Percentiles rank a stretch among this genome's conserved stretches.
Conservation (phyloP, 176 grass and related monocot genomes). For the Microstegium vimineum region DNA sequence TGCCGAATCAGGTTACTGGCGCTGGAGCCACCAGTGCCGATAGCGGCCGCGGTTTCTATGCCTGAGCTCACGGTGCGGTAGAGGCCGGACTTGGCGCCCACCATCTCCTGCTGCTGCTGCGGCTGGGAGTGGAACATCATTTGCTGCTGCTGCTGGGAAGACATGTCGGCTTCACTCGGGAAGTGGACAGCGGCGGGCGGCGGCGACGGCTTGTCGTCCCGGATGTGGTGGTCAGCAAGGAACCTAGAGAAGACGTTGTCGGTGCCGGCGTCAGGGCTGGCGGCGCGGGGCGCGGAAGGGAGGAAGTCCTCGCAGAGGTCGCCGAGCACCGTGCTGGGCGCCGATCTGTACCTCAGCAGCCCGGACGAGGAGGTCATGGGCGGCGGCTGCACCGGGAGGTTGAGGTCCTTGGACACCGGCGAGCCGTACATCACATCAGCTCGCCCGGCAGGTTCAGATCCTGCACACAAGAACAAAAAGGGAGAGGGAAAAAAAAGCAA, state of each 20-base stretch:
- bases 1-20: conserved; percentile 57
- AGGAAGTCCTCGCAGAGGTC: conserved; percentile 87
- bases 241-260: conserved; percentile 76
- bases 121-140: conserved; percentile 71
- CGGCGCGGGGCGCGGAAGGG: conserved; percentile 23
- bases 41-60: conserved; percentile 31
- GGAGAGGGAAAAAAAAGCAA: neutral
- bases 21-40: neutral
- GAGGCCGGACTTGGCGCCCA: conserved; percentile 37
- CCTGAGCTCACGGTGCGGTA: conserved; percentile 65
- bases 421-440: conserved; percentile 95
- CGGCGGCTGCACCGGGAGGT: conserved; percentile 54
- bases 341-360: conserved; percentile 85
- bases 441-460: neutral
- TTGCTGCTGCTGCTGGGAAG: conserved; percentile 43
- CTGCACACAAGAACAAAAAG: neutral
- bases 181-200: conserved; percentile 48
- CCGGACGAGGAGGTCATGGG: conserved; percentile 74
- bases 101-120: conserved; percentile 41
- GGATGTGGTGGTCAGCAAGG: conserved; percentile 59
- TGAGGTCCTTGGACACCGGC: conserved; percentile 82
- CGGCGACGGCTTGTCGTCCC: conserved; percentile 32
- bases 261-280: conserved; percentile 56
- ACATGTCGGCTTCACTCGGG: conserved; percentile 32
- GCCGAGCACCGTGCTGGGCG: conserved; percentile 63